phyloP scores from a whole-genome alignment of 2,329 filamentous ascomycete genomes.

The Cytospora schulzeri region DNA sequence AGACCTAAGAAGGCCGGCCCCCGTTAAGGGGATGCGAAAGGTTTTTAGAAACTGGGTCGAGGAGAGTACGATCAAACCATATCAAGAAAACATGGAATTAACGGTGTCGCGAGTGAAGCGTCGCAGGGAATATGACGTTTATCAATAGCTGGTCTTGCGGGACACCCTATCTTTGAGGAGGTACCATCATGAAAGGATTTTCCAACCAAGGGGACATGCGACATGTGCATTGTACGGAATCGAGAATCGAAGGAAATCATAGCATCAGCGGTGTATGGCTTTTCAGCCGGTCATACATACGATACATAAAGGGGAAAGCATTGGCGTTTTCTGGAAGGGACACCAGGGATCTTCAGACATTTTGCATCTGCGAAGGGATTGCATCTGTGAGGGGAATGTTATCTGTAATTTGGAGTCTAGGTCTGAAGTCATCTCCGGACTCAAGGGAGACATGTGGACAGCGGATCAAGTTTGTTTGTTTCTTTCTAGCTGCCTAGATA shows the following conservation, averaged over 20 bases:
- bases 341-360: background rate
- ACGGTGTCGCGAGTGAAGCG: too few relatives aligned
- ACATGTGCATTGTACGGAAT: background rate
- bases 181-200: background rate
- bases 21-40: slow-evolving; percentile 23
- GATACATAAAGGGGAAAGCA: background rate
- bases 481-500: background rate
- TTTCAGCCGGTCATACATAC: background rate
- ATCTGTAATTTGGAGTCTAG: too few relatives aligned
- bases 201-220: background rate
- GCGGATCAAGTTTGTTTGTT: background rate
- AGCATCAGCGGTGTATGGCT: background rate
- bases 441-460: background rate
- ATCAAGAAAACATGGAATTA: background rate
- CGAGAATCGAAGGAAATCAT: background rate
- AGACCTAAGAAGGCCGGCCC: slow-evolving; percentile 45
- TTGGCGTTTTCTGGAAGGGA: slow-evolving; percentile 2
- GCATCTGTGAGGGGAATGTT: slow-evolving; percentile 4
- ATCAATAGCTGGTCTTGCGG: too few relatives aligned
- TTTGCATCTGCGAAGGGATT: background rate
- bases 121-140: too few relatives aligned
- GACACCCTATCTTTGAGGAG: too few relatives aligned
- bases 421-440: background rate
- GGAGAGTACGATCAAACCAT: too few relatives aligned
- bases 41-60: background rate